These are phyloP conservation scores for Candida chauliodis DNA, from an alignment of 805 yeast genomes.

Conservation along the genomic window DNA sequence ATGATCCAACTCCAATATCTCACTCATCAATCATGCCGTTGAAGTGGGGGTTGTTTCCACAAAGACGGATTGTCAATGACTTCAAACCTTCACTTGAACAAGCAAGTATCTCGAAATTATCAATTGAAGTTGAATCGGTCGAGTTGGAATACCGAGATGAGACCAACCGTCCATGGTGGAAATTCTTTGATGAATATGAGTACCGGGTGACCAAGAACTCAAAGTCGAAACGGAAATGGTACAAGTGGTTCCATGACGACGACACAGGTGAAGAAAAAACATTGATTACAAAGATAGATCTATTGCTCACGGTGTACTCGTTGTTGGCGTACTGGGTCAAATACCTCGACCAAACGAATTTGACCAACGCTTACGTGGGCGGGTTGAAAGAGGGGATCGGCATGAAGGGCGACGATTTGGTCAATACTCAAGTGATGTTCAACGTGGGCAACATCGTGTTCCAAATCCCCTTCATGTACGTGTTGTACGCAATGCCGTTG, in stretches of 20 bases:
- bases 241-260: conserved; percentile 47
- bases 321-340: conserved; percentile 59
- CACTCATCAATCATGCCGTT: no score
- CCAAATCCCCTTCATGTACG: conserved; percentile 59
- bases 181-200: conserved; percentile 53
- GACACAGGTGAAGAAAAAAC: conserved; percentile 38
- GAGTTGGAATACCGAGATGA: conserved; percentile 30
- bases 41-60: conserved; percentile 36
- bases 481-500: conserved; percentile 54
- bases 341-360: conserved; percentile 57
- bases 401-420: conserved; percentile 60
- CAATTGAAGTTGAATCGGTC: conserved; percentile 31
- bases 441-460: conserved; percentile 56
- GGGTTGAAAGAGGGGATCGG: conserved; percentile 56
- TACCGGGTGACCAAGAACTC: conserved; percentile 42
- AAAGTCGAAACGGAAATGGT: conserved; percentile 23
- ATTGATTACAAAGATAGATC: conserved; percentile 29
- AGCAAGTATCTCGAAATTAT: neutral
- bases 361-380: conserved; percentile 62
- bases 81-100: conserved; percentile 7
- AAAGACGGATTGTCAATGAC: conserved; percentile 31
- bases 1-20: no score
- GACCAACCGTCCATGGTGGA: conserved; percentile 29
- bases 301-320: conserved; percentile 30
- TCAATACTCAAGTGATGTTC: conserved; percentile 55